These are phyloP conservation scores for Litchi chinensis DNA, from an alignment of 345 rosid genomes.

Conservation along the genomic window DNA sequence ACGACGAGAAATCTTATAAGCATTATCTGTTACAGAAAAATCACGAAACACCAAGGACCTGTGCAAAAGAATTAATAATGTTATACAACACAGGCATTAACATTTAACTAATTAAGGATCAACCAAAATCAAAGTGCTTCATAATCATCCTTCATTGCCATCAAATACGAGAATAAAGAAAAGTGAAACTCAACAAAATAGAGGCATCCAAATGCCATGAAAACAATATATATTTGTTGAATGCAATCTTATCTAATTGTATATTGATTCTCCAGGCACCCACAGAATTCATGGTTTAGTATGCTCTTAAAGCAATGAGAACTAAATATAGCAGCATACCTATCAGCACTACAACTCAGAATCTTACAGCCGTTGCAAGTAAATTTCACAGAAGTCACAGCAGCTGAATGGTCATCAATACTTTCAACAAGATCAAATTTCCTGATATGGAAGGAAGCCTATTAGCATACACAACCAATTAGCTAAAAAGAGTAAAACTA, in stretches of 20 bases:
- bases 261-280: neutral
- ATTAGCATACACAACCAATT: constrained; percentile 21
- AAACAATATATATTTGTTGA: constrained; percentile 5
- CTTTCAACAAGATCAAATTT: constrained; percentile 65
- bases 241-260: constrained; percentile 11
- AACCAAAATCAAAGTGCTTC: neutral
- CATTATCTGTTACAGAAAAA: constrained; percentile 39
- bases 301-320: neutral
- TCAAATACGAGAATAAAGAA: neutral
- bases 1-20: constrained; percentile 49
- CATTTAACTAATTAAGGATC: constrained; percentile 7
- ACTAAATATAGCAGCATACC: constrained; percentile 41
- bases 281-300: neutral
- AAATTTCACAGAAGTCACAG: constrained; percentile 75
- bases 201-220: constrained; percentile 9
- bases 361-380: constrained; percentile 56
- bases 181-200: neutral
- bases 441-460: constrained; percentile 45
- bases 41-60: constrained; percentile 75
- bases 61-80: constrained; percentile 24
- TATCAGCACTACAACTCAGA: constrained; percentile 78
- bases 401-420: constrained; percentile 70
- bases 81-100: constrained; percentile 13
- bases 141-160: neutral
- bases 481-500: constrained; percentile 20